These are phyloP conservation scores for Pharus latifolius DNA, from an alignment of 176 grass and related monocot species.

Conservation along the genomic window DNA sequence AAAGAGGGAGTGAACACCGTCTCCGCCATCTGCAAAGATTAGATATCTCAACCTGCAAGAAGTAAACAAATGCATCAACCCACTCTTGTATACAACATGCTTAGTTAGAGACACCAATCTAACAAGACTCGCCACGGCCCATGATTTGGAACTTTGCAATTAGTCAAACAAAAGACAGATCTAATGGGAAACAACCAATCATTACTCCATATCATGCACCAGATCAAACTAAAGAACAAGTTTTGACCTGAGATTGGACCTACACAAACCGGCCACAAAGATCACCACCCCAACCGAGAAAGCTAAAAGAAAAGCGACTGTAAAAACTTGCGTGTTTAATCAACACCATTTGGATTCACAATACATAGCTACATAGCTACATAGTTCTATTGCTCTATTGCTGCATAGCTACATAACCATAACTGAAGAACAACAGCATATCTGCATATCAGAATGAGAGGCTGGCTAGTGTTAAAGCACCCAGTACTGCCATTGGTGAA, in stretches of 20 bases:
- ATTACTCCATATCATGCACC: background rate
- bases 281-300: background rate
- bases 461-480: no score
- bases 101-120: background rate
- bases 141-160: background rate
- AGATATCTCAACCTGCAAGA: constrained; percentile 21
- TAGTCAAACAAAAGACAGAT: background rate
- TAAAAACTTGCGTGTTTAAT: background rate
- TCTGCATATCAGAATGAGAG: no score
- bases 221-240: background rate
- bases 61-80: background rate
- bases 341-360: no score
- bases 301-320: background rate
- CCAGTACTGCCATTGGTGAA: no score
- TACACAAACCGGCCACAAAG: background rate
- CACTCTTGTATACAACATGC: background rate
- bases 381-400: no score
- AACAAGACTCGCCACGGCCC: background rate
- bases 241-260: background rate
- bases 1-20: constrained; percentile 88
- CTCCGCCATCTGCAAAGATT: constrained; percentile 48
- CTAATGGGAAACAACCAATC: background rate
- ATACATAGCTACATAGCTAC: no score
- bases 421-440: no score
- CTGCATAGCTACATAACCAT: no score